Percentiles rank a stretch among this genome's conserved stretches.
These are phyloP conservation scores for Penicillium griseofulvum DNA, from an alignment of 2,329 filamentous ascomycete species.

Conservation along the genomic window DNA sequence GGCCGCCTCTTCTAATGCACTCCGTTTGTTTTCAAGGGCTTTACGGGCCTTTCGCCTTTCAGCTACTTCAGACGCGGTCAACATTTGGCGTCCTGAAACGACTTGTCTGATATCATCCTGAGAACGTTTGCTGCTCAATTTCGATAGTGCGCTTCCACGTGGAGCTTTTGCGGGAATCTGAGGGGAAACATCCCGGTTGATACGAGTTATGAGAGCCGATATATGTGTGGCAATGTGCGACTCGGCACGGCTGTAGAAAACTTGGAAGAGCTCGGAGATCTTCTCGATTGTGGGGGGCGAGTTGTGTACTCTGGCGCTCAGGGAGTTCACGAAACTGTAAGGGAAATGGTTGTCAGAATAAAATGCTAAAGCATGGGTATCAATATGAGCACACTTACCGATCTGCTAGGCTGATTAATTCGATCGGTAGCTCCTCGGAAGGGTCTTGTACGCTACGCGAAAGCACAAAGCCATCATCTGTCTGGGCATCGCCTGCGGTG, in stretches of 20 bases:
- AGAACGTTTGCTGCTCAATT: slow-evolving; percentile 47
- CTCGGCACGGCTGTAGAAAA: slow-evolving; percentile 82
- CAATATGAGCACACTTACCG: slow-evolving; percentile 54
- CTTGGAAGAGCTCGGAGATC: slow-evolving; percentile 84
- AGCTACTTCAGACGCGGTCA: slow-evolving; percentile 80
- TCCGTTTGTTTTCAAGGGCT: slow-evolving; percentile 72
- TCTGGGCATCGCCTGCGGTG: slow-evolving; percentile 30
- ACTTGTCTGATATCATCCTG: slow-evolving; percentile 31
- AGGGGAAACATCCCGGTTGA: slow-evolving; percentile 66
- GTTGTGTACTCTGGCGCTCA: slow-evolving; percentile 82
- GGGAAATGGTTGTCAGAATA: not conserved
- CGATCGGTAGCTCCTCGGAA: slow-evolving; percentile 87
- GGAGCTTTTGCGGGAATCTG: slow-evolving; percentile 56
- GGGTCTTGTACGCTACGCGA: slow-evolving; percentile 56
- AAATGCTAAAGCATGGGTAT: not conserved
- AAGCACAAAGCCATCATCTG: slow-evolving; percentile 35
- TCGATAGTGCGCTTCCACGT: slow-evolving; percentile 55
- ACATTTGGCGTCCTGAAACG: slow-evolving; percentile 73
- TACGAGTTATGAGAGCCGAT: slow-evolving; percentile 69
- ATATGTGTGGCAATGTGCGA: slow-evolving; percentile 85
- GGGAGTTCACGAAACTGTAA: slow-evolving; percentile 79
- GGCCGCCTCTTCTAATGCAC: slow-evolving; percentile 82
- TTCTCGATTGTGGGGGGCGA: slow-evolving; percentile 79
- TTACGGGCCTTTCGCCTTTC: slow-evolving; percentile 75
- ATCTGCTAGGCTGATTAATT: slow-evolving; percentile 85